Evolutionary conservation across 2,329 filamentous ascomycete species (phyloP), one percentile per base, ranked within the genome.

Genomic region (Xylariaceae sp.): DNA sequence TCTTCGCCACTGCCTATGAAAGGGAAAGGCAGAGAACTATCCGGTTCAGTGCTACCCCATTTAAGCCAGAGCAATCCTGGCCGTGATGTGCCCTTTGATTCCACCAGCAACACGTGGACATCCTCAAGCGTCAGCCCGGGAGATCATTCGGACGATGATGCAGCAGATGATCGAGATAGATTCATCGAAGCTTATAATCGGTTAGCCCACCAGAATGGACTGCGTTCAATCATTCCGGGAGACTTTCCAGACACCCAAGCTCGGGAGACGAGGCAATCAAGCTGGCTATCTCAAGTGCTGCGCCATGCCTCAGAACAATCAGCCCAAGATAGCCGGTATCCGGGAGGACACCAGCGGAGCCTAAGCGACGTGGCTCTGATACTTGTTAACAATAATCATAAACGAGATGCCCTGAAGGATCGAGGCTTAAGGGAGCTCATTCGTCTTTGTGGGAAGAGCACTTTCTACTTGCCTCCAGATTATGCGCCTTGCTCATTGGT

Each of bases 181-280:
- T 81, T 80, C 60, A 63, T 84, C 6, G 59, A 74, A 7, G 78
- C 83, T 56, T 86, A 84, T 63, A 86, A 86, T 61, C 69, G 73
- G 5, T 63, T 85, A 5, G 82, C 83, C 12, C 27, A 19, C 38
- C 42, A 85, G 81, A 72, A 83, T 64, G 78, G 78, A 14, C 69
- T 85, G 41, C 72, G 73, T 22, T 46, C 47, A 40, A 49, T 66
- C 18, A 51, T 66, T 10, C 58, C 55, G 5, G 62, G 56, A 30
- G 64, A 66, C 43, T 66, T 66, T 40, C 45, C 58, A 1, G 2
- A 39, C 7, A 39, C 27, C 39, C 12, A 32, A 45, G 63, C 45
- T n/a, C 18, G 38, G 11, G 11, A 32, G 11, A 41, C n/a, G 7
- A 67, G 68, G 52, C 60, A 56, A 44, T 57, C 56, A 19, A 71